phyloP scores from a whole-genome alignment of 2,329 filamentous ascomycete species.

The Fusarium sp. region DNA sequence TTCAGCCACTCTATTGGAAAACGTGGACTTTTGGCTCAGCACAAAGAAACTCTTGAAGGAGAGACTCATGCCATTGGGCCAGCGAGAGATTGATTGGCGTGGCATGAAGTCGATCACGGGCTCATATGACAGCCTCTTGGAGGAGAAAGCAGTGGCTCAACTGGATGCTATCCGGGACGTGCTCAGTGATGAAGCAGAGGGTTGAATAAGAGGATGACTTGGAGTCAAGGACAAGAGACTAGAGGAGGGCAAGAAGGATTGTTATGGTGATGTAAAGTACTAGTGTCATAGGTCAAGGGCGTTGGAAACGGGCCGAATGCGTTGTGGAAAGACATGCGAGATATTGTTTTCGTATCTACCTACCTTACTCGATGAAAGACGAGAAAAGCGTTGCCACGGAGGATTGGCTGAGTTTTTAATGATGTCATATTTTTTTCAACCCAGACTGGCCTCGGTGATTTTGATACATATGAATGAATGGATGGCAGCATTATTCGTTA shows the following conservation, averaged over 20 bases:
- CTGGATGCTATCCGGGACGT: conserved; percentile 70
- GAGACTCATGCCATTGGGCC: conserved; percentile 77
- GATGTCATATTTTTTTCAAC: not conserved
- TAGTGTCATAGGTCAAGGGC: conserved; percentile 37
- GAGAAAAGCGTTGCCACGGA: not conserved
- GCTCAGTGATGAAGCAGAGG: conserved; percentile 62
- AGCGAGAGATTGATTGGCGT: conserved; percentile 75
- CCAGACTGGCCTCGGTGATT: not conserved
- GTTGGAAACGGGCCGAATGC: conserved; percentile 39
- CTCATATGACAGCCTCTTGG: conserved; percentile 71
- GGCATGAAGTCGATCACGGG: conserved; percentile 52
- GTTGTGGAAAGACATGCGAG: conserved; percentile 31
- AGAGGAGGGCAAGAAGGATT: conserved; percentile 24
- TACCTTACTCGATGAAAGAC: conserved; percentile 5
- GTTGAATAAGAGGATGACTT: conserved; percentile 28
- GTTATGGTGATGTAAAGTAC: conserved; percentile 38
- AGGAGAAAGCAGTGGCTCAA: conserved; percentile 79
- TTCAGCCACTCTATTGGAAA: conserved; percentile 75
- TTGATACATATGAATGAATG: not conserved
- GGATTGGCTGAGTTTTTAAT: not conserved
- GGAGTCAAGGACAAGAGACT: not conserved
- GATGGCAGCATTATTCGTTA: not conserved
- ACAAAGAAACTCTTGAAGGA: conserved; percentile 76
- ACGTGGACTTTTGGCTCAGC: conserved; percentile 83
- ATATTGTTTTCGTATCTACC: conserved; percentile 14